phyloP scores from a whole-genome alignment of 192 early-diverging fungal genomes.

The Backusella circina region DNA sequence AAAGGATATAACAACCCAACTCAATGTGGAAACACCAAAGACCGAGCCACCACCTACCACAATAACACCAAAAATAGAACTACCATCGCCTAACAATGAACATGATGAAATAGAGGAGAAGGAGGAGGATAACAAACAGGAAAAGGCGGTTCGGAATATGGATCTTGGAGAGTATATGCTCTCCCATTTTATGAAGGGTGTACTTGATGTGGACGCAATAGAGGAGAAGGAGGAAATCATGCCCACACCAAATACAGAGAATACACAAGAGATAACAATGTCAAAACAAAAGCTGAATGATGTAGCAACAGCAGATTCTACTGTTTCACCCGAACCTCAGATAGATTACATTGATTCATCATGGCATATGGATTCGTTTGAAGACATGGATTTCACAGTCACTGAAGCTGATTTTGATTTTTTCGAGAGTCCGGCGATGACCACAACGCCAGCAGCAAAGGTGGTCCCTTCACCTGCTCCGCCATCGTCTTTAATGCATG shows the following conservation, averaged over 20 bases:
- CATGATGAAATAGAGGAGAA: not conserved
- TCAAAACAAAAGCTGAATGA: not conserved
- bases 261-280: not conserved
- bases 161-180: not conserved
- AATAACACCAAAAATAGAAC: not conserved
- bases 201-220: not conserved
- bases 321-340: not conserved
- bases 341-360: not conserved
- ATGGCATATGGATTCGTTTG: not conserved
- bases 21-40: not conserved
- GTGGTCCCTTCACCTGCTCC: not conserved
- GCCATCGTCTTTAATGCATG: not conserved
- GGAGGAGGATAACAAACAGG: not conserved
- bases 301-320: not conserved
- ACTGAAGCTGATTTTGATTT: constrained; percentile 33
- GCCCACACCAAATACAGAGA: not conserved
- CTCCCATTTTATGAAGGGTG: not conserved
- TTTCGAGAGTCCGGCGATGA: constrained; percentile 14
- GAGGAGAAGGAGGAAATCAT: not conserved
- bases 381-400: constrained; percentile 26
- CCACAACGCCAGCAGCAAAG: not conserved
- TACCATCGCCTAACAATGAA: not conserved
- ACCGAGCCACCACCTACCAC: not conserved
- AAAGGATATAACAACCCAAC: not conserved
- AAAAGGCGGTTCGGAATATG: not conserved